These are phyloP conservation scores for Calycina herbarum DNA, from an alignment of 2,329 filamentous ascomycete species.

Conservation along the genomic window DNA sequence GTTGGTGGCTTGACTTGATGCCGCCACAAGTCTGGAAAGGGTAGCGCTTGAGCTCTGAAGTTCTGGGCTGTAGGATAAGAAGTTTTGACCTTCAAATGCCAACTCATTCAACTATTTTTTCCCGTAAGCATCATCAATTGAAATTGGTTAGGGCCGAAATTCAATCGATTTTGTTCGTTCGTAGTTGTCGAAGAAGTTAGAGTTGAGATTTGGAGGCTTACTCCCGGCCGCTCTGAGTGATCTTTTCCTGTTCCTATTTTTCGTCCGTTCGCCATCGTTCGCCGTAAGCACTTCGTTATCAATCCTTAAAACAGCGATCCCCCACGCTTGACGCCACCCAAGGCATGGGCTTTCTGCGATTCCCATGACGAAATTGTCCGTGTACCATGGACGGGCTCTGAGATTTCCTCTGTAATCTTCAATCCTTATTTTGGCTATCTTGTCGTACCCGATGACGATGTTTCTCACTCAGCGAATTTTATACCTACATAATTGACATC, in stretches of 20 bases:
- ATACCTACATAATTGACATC: neutral
- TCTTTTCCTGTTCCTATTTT: constrained; percentile 2
- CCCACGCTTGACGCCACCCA: neutral
- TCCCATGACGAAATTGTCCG: neutral
- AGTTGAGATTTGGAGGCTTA: neutral
- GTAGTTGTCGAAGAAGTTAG: neutral
- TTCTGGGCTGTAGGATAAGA: neutral
- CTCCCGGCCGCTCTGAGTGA: neutral
- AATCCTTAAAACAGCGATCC: neutral
- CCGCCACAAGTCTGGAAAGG: neutral
- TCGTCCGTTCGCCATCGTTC: neutral
- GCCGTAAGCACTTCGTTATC: neutral
- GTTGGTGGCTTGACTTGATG: constrained; percentile 2
- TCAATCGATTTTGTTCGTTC: neutral
- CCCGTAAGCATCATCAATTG: neutral
- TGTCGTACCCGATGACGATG: neutral
- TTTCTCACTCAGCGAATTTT: constrained; percentile 1
- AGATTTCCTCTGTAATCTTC: neutral
- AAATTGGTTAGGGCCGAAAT: neutral
- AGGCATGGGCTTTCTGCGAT: neutral
- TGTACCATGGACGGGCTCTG: neutral
- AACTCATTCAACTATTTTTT: neutral
- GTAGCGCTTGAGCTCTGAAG: neutral
- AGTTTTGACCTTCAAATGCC: too few species aligned
- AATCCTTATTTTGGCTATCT: too few species aligned